Evolutionary conservation across 768 basidiomycete species (phyloP), one percentile per base, ranked within the genome.

Genomic region (Albatrellus ellisii): DNA sequence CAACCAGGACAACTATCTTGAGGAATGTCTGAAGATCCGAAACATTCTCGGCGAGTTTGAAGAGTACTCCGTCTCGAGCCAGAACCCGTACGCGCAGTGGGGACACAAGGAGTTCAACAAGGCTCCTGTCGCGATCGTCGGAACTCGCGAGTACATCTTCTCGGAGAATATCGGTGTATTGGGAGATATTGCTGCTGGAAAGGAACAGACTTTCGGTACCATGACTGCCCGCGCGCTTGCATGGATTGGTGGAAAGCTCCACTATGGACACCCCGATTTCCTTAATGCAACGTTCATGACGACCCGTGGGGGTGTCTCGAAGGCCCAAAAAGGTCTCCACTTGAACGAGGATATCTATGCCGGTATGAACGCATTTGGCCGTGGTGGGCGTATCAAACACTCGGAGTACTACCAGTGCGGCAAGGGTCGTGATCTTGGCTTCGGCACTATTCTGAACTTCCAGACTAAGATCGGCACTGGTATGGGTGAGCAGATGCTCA

Each of bases 401-500:
- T 89, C 89, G 29, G 95, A 99, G 61, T 99, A 99, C 65, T 99
- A 98, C 59, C 95, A 99, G 63, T 98, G 94, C 56, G 94, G 94
- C 49, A 97, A 99, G 68, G 95, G 95, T 43, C 84, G 95, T 65
- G 95, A 99, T 68, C 80, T 99, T 47, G 95, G 95, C 42, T 99
- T 99, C 58, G 95, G 95, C 39, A 99, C 95, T 34, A 98, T 98
- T 57, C 68, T 99, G 55, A 98, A 98, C 61, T 99, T 99, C 78
- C 91, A 97, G 69, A 99, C 95, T 38, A 99, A 99, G 75, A 95
- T 99, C 55, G 94, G 94, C 22, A 95, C 88, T 24, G 95, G 95
- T 63, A 99, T 99, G 95, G 95, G 95, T 54, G 95, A 99, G 62
- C 95, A 99, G 58, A 94, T 98, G 91, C 80, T 99, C 53, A 97